These are phyloP conservation scores for Penicillium hordei DNA, from an alignment of 2,329 filamentous ascomycete species.

Conservation along the genomic window DNA sequence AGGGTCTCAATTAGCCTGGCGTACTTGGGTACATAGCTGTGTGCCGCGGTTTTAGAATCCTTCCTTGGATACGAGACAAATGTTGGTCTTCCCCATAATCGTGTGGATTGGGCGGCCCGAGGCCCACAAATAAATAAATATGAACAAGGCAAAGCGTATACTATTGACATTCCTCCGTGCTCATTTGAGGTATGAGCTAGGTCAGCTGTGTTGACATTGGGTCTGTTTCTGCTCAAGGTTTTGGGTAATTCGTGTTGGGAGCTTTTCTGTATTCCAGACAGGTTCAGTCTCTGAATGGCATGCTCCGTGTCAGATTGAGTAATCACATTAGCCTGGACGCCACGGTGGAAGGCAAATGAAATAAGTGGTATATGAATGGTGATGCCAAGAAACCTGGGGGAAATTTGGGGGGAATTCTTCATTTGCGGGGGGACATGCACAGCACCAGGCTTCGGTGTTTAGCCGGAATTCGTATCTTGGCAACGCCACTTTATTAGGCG, in stretches of 20 bases:
- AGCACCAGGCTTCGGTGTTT: background rate
- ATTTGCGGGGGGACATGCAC: conserved; percentile 4
- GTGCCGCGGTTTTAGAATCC: background rate
- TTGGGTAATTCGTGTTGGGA: background rate
- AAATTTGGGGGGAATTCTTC: background rate
- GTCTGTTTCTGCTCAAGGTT: background rate
- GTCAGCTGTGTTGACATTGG: background rate
- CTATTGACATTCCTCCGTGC: background rate
- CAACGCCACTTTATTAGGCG: background rate
- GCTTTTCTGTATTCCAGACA: background rate
- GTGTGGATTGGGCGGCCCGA: conserved; percentile 7
- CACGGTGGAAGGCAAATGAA: background rate
- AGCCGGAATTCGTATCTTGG: conserved; percentile 4
- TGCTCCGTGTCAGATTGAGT: conserved; percentile 11
- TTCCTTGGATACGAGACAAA: background rate
- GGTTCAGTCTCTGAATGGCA: background rate
- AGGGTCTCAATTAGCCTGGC: background rate
- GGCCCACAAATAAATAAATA: conserved; percentile 8
- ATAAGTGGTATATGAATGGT: background rate
- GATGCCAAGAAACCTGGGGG: conserved; percentile 3
- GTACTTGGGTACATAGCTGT: background rate
- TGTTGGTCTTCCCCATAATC: background rate
- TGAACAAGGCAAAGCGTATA: background rate
- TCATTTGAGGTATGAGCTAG: background rate
- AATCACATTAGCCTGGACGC: background rate